Conservation (phyloP, 352 stramenopile species). For the Globisporangium recalcitrans region DNA sequence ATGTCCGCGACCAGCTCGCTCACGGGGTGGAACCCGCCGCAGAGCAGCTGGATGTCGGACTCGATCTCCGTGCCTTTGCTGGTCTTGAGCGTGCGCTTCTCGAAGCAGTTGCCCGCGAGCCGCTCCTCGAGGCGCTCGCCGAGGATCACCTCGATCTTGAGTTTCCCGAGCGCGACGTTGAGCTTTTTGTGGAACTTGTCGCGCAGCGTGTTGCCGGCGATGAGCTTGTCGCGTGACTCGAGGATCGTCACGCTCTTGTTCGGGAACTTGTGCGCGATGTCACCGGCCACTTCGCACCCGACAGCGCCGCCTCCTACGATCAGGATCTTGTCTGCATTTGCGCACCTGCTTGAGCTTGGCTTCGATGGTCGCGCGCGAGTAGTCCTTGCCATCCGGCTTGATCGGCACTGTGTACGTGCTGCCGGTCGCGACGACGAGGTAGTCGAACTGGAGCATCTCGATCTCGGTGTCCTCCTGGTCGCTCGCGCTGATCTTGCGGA, state of each 20-base stretch:
- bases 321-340: constrained; percentile 37
- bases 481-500: constrained; percentile 28
- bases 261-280: constrained; percentile 40
- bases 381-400: constrained; percentile 34
- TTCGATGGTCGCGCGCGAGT: constrained; percentile 19
- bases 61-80: constrained; percentile 41
- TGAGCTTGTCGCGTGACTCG: constrained; percentile 25
- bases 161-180: constrained; percentile 22
- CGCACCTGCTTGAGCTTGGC: constrained; percentile 24
- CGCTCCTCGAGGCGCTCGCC: constrained; percentile 43
- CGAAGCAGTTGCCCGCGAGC: constrained; percentile 27
- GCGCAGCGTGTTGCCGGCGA: constrained; percentile 28
- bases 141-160: constrained; percentile 50
- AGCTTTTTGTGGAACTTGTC: constrained; percentile 48
- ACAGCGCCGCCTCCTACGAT: constrained; percentile 50
- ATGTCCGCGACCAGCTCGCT: constrained; percentile 25
- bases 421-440: constrained; percentile 53
- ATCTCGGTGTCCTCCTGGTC: constrained; percentile 21
- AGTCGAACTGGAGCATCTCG: constrained; percentile 47
- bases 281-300: constrained; percentile 46
- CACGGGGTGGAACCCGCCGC: constrained; percentile 26
- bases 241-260: constrained; percentile 54
- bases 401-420: constrained; percentile 57
- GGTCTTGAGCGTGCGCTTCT: constrained; percentile 32
- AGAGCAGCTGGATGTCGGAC: constrained; percentile 50